Base-by-base conservation (phyloP, 1,284 basidiomycete species). In the Austroboletus niveus region DNA sequence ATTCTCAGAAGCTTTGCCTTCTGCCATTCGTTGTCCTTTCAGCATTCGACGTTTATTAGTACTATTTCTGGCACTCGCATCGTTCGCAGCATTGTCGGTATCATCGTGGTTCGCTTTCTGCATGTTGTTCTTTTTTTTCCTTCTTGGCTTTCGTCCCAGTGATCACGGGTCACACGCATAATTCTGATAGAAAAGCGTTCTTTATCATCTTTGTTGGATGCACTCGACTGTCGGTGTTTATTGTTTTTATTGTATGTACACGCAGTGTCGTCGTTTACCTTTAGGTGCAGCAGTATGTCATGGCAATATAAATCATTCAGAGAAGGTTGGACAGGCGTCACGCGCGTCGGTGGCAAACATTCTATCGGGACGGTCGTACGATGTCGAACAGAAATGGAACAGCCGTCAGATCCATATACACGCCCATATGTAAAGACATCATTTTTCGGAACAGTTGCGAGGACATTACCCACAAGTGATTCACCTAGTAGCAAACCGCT, bases 231-330 rank as follows among this genome's bases (percentile, higher is more conserved):
- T 9, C 10, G 32, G 9, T 15, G 38, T 46, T 52, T 51, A 38
- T 60, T 45, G 39, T 52, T 45, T 60, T 49, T 46, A 58, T 54
- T 59, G 58, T 42, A 48, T 55, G 59, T 64, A 54, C 15, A n/a
- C 15, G 30, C 43, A 17, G 45, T 63, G 50, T 54, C 50, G 47
- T 64, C 41, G 40, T 34, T 50, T 43, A 24, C 29, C 29, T 45
- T 34, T 35, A 35, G 57, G 48, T 51, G 14, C 35, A 40, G 22
- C 22, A 43, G 44, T 45, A 64, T 20, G 17, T 24, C 47, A 53
- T 22, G 29, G 48, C 40, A 9, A 8, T 57, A 52, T 62, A 62
- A 35, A 45, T 61, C 48, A 56, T 55, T 51, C 64, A 57, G 45
- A 57, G 17, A 49, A 57, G 39, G 49, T 50, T 35, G 45, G 24